Percentiles rank a stretch among this genome's conserved stretches.
Evolutionary conservation across 306 rosid genomes (phyloP).

Genomic region (Quercus cerris): DNA sequence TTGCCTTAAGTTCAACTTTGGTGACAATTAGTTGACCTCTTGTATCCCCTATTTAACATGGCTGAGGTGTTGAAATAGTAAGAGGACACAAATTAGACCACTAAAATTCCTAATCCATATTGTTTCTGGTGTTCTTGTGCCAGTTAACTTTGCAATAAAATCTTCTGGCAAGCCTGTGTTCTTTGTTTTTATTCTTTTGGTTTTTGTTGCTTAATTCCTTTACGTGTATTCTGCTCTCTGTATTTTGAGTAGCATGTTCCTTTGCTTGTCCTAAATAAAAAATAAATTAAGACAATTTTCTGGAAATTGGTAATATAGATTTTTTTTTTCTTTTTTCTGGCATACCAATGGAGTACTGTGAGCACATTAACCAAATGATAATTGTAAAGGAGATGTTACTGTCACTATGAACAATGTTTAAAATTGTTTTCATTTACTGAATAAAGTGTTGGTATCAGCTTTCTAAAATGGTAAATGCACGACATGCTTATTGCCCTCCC

Average conservation of each 20-base stretch:
- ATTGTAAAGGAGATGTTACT: neutral
- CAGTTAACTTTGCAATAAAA: neutral
- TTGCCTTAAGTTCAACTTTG: neutral
- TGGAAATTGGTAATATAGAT: neutral
- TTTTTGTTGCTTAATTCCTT: neutral
- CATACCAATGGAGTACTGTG: neutral
- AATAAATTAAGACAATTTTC: neutral
- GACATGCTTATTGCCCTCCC: neutral
- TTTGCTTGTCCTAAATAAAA: neutral
- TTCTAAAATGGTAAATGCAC: no score
- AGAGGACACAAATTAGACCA: neutral
- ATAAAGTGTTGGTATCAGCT: neutral
- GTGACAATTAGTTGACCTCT: neutral
- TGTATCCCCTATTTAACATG: neutral
- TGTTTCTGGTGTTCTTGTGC: neutral
- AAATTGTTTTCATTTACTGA: neutral
- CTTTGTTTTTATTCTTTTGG: neutral
- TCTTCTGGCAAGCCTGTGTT: slow-evolving; percentile 4
- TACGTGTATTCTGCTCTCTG: neutral
- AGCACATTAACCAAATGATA: neutral
- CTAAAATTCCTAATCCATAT: slow-evolving; percentile 14
- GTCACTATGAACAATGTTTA: neutral
- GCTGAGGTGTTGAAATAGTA: neutral
- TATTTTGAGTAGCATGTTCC: neutral
- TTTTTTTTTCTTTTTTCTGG: neutral